Percentiles rank a stretch among this genome's conserved stretches.
Conservation (phyloP, 177 flowering plant species). For the Vitis hybrid region DNA sequence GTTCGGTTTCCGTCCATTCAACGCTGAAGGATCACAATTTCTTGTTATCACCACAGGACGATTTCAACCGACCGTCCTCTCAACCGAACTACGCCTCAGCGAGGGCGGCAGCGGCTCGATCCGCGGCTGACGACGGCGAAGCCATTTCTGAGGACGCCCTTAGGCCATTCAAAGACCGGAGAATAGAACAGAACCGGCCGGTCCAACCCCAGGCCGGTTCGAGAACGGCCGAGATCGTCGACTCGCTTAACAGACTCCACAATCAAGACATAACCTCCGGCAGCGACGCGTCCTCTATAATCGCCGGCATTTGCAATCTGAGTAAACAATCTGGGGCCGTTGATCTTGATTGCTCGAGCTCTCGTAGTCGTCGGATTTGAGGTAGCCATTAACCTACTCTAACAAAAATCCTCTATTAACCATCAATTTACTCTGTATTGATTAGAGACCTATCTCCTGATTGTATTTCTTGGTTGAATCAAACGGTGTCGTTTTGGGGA, state of each 20-base stretch:
- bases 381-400: background rate
- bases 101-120: background rate
- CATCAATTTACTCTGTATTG: background rate
- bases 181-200: background rate
- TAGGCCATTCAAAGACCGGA: constrained; percentile 10
- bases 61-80: constrained; percentile 2
- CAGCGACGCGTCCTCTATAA: background rate
- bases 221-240: constrained; percentile 2
- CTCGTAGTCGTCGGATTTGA: constrained; percentile 8
- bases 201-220: background rate
- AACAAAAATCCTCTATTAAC: constrained; percentile 1
- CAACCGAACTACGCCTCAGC: background rate
- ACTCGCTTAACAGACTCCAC: background rate
- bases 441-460: background rate
- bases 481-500: too few species aligned
- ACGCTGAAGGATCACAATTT: background rate
- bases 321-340: constrained; percentile 4
- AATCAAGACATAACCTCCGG: background rate
- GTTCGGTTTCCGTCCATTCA: too few species aligned
- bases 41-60: constrained; percentile 4
- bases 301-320: background rate
- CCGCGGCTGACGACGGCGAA: background rate
- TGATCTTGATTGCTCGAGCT: background rate
- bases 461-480: too few species aligned
- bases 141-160: constrained; percentile 1